Conservation (phyloP, 768 basidiomycete genomes). For the Pulveroboletus sp. region DNA sequence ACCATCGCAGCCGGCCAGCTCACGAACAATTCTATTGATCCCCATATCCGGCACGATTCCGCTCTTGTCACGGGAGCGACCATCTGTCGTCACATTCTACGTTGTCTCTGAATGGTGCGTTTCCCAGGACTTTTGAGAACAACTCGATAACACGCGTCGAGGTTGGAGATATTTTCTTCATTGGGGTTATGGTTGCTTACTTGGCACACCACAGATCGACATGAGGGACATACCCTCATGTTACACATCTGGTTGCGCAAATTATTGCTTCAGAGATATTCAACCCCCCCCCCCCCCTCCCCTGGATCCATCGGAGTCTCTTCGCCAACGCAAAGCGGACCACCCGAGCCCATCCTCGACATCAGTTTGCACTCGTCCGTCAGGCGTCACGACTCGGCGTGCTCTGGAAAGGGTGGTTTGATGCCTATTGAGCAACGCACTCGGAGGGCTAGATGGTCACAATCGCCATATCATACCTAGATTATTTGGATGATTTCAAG, state of each 20-base stretch:
- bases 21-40: constrained; percentile 38
- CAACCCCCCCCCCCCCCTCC: constrained; percentile 54
- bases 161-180: constrained; percentile 31
- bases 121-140: constrained; percentile 59
- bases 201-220: constrained; percentile 19
- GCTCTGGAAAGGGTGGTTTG: constrained; percentile 50
- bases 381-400: constrained; percentile 54
- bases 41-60: constrained; percentile 53
- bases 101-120: constrained; percentile 62
- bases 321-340: constrained; percentile 41
- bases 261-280: constrained; percentile 54
- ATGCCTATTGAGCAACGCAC: constrained; percentile 45
- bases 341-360: constrained; percentile 52
- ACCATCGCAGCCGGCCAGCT: constrained; percentile 31
- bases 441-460: constrained; percentile 44
- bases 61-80: constrained; percentile 56
- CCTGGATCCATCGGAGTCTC: constrained; percentile 40
- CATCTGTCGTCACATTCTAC: constrained; percentile 51
- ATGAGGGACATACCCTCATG: constrained; percentile 49
- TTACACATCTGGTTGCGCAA: constrained; percentile 57
- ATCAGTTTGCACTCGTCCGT: constrained; percentile 48
- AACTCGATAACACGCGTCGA: constrained; percentile 58
- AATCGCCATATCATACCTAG: constrained; percentile 42
- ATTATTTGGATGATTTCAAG: constrained; percentile 40
- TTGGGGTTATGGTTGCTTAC: not conserved